Percentiles rank a stretch among this genome's conserved stretches.
phyloP scores from a whole-genome alignment of 2,329 filamentous ascomycete genomes.

The Neospermospora avenae region DNA sequence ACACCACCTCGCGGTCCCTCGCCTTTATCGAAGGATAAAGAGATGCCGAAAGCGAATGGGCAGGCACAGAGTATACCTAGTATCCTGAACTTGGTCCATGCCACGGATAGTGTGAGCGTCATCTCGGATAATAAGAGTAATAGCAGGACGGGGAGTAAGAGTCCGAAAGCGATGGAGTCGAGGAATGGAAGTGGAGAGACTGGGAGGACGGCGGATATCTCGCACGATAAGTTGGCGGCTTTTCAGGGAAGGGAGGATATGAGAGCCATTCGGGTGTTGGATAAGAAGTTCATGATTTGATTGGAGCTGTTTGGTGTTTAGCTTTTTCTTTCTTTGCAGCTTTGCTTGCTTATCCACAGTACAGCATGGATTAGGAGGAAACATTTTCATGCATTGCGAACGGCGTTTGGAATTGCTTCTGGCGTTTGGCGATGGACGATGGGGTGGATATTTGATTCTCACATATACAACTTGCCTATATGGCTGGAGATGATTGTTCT shows the following conservation, averaged over 20 bases:
- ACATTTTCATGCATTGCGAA: slow-evolving; percentile 16
- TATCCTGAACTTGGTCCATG: slow-evolving; percentile 34
- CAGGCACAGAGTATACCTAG: slow-evolving; percentile 34
- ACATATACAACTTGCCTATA: neutral
- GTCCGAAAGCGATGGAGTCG: slow-evolving; percentile 28
- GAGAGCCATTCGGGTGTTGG: slow-evolving; percentile 62
- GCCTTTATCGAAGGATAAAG: slow-evolving; percentile 22
- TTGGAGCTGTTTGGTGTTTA: neutral
- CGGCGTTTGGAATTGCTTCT: slow-evolving; percentile 7
- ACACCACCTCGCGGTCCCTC: slow-evolving; percentile 22
- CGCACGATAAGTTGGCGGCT: slow-evolving; percentile 51
- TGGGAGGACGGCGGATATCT: slow-evolving; percentile 52
- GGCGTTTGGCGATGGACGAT: no score
- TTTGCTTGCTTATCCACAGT: neutral
- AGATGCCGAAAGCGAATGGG: slow-evolving; percentile 22
- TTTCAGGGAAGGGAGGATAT: slow-evolving; percentile 54
- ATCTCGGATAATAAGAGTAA: slow-evolving; percentile 33
- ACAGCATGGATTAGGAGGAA: neutral
- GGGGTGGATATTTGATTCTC: neutral
- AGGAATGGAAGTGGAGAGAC: slow-evolving; percentile 10
- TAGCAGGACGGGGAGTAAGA: slow-evolving; percentile 29
- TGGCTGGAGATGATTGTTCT: neutral
- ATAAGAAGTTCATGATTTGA: slow-evolving; percentile 48
- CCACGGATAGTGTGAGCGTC: slow-evolving; percentile 30
- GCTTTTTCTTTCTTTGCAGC: neutral